Percentiles rank a stretch among this genome's conserved stretches.
phyloP scores from a whole-genome alignment of 2,329 filamentous ascomycete genomes.

The Venturia carpophila region DNA sequence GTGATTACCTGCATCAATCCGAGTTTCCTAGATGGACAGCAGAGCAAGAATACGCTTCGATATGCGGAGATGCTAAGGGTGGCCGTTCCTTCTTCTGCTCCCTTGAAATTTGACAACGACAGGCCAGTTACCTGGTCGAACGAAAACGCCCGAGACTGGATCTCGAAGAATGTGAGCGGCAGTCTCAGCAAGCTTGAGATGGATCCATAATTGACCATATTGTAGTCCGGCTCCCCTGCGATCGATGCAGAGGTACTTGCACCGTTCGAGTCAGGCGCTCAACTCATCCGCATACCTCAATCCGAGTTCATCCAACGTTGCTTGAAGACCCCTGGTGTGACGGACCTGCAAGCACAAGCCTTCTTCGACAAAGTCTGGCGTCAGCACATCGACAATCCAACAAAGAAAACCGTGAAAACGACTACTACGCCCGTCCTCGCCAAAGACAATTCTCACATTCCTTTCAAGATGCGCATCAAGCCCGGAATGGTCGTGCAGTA shows the following conservation, averaged over 20 bases:
- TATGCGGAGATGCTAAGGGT: slow-evolving; percentile 14
- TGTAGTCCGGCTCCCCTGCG: not conserved
- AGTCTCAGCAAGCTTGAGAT: not conserved
- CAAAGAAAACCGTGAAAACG: not conserved
- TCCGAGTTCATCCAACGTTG: slow-evolving; percentile 4
- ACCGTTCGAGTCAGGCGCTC: not conserved
- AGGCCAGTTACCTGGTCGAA: slow-evolving; percentile 8
- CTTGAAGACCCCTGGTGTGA: not conserved
- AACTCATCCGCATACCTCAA: slow-evolving; percentile 8
- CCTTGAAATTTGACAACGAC: not conserved
- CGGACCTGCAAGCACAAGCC: not conserved
- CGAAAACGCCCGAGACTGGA: not conserved
- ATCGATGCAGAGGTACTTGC: not conserved
- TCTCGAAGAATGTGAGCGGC: not conserved
- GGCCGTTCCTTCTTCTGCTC: not conserved
- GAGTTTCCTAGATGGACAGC: not conserved
- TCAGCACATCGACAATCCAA: slow-evolving; percentile 7
- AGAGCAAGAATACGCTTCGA: slow-evolving; percentile 9
- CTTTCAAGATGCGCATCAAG: not conserved
- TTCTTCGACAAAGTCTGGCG: slow-evolving; percentile 13
- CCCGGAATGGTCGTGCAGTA: slow-evolving; percentile 11
- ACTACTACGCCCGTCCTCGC: not conserved
- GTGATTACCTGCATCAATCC: slow-evolving; percentile 9
- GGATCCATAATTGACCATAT: not conserved
- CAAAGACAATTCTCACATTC: not conserved